Evolutionary conservation across 2,329 filamentous ascomycete species (phyloP).

Genomic region (Falciphora oryzae): DNA sequence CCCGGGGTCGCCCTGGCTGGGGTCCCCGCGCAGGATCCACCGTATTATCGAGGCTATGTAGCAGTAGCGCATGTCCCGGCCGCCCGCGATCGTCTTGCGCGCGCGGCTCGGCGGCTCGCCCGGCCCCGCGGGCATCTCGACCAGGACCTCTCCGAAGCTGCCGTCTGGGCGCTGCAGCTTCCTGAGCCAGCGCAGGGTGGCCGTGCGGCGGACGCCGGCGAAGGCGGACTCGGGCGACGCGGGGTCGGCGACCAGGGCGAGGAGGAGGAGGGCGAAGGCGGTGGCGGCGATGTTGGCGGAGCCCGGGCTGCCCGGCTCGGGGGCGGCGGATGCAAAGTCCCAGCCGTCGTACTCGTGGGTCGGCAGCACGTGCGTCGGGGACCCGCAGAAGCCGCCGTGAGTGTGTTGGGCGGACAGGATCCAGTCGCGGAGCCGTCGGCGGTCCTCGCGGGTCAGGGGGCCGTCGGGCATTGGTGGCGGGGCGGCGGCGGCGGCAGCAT

Average conservation of each 20-base stretch:
- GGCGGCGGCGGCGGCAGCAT: constrained; percentile 27
- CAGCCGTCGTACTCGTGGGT: constrained; percentile 21
- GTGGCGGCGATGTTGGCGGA: constrained; percentile 77
- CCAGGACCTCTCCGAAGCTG: constrained; percentile 81
- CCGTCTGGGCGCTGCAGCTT: constrained; percentile 76
- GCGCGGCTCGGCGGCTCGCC: constrained; percentile 22
- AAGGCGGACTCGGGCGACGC: constrained; percentile 39
- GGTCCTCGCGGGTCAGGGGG: constrained; percentile 41
- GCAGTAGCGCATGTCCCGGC: constrained; percentile 80
- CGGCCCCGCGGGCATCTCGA: constrained; percentile 34
- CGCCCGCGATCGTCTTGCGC: constrained; percentile 59
- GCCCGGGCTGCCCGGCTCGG: constrained; percentile 34
- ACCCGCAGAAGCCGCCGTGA: constrained; percentile 81
- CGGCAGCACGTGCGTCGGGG: constrained; percentile 59
- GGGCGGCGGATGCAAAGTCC: constrained; percentile 34
- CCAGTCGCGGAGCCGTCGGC: constrained; percentile 57
- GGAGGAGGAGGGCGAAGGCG: constrained; percentile 74
- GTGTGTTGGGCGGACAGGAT: constrained; percentile 82
- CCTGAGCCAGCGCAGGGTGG: constrained; percentile 68
- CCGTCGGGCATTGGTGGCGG: neutral
- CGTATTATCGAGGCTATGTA: constrained; percentile 78
- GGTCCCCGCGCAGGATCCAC: constrained; percentile 68
- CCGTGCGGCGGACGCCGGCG: constrained; percentile 57
- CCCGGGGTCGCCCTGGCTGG: constrained; percentile 42
- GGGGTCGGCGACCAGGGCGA: constrained; percentile 48